Percentiles rank a stretch among this genome's conserved stretches.
phyloP scores from a whole-genome alignment of 1,284 basidiomycete genomes.

The Leucoagaricus sp. region DNA sequence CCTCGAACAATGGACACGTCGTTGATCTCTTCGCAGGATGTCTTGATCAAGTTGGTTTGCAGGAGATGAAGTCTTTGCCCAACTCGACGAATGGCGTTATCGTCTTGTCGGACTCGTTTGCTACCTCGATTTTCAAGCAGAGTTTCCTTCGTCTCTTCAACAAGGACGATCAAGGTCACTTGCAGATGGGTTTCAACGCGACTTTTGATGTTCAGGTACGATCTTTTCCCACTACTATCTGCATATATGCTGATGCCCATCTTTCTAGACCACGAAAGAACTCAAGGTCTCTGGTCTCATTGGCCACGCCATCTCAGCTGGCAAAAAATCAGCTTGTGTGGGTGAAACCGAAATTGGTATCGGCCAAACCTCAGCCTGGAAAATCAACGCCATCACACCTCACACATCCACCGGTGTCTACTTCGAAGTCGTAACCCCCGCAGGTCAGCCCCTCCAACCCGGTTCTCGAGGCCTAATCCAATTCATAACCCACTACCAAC shows the following conservation, averaged over 20 bases:
- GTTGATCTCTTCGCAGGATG: constrained; percentile 97
- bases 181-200: constrained; percentile 99
- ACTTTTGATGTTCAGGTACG: constrained; percentile 95
- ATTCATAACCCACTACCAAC: constrained; percentile 99
- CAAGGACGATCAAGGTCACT: constrained; percentile 91
- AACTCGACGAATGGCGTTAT: constrained; percentile 98
- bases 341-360: constrained; percentile 99
- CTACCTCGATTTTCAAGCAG: constrained; percentile 99
- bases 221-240: constrained; percentile 10
- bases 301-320: constrained; percentile 95
- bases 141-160: constrained; percentile 92
- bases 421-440: constrained; percentile 99
- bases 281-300: constrained; percentile 98
- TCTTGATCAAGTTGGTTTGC: constrained; percentile 95
- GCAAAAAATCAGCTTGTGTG: constrained; percentile 95
- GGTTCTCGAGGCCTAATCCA: constrained; percentile 96
- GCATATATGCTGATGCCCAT: not conserved
- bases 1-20: constrained; percentile 92
- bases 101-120: constrained; percentile 96
- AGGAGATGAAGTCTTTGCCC: constrained; percentile 96
- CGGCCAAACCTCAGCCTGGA: constrained; percentile 99
- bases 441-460: constrained; percentile 90
- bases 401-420: constrained; percentile 92
- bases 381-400: constrained; percentile 90
- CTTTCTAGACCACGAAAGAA: constrained; percentile 90